Conservation (phyloP, 495 filamentous ascomycete species). For the Aspergillus steynii region DNA sequence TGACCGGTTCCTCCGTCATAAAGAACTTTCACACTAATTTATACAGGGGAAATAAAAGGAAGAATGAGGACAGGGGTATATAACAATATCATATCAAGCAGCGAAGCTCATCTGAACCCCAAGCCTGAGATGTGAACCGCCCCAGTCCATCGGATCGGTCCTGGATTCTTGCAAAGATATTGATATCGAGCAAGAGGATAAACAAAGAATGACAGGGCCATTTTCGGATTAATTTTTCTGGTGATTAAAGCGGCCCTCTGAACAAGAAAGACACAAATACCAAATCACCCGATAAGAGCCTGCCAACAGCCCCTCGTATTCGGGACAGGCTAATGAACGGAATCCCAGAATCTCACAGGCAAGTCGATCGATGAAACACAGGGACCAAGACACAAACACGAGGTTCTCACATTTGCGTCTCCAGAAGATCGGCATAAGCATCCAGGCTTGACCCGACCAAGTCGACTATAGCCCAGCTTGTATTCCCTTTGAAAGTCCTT, state of each 20-base stretch:
- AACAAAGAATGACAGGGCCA: too few relatives aligned
- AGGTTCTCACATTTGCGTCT: constrained; percentile 25
- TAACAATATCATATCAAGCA: constrained; percentile 15
- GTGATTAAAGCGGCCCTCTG: neutral
- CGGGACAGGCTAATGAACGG: neutral
- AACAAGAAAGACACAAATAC: neutral
- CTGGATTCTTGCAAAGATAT: neutral
- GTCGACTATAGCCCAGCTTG: constrained; percentile 56
- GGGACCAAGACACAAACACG: neutral
- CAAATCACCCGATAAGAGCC: neutral
- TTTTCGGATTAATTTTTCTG: too few relatives aligned
- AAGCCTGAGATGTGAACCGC: neutral
- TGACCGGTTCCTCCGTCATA: neutral
- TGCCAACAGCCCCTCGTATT: neutral
- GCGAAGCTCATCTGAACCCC: neutral
- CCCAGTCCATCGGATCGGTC: neutral
- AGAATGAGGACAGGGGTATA: constrained; percentile 22
- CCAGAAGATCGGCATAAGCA: constrained; percentile 44
- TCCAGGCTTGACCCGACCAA: constrained; percentile 49
- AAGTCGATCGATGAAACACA: neutral
- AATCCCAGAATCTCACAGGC: too few relatives aligned
- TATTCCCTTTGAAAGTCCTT: constrained; percentile 54
- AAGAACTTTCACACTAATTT: neutral
- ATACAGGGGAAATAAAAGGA: constrained; percentile 8
- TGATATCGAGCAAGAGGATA: neutral